phyloP scores from a whole-genome alignment of 2,329 filamentous ascomycete species.

The Lecanicillium sp. region DNA sequence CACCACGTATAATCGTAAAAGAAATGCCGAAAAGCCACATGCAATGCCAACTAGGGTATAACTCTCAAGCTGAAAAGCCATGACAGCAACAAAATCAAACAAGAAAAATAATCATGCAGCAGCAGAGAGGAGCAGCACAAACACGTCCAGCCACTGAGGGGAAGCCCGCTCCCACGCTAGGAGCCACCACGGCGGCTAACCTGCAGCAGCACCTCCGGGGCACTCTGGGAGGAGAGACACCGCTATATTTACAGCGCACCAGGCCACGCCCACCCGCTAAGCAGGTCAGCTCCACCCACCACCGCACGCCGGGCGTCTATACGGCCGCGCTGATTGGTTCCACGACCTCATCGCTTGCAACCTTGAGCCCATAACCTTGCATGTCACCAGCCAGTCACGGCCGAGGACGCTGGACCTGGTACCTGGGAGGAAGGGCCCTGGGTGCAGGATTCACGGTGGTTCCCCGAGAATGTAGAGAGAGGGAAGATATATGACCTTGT shows the following conservation, averaged over 20 bases:
- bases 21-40: slow-evolving; percentile 7
- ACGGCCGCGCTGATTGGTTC: slow-evolving; percentile 19
- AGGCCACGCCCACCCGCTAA: background rate
- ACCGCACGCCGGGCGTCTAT: slow-evolving; percentile 18
- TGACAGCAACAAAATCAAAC: background rate
- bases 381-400: background rate
- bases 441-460: too few relatives aligned
- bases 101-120: background rate
- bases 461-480: too few relatives aligned
- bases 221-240: background rate
- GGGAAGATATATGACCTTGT: too few relatives aligned
- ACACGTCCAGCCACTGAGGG: background rate
- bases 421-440: too few relatives aligned
- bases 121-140: background rate
- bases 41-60: background rate
- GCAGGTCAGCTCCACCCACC: too few relatives aligned
- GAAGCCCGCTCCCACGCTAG: background rate
- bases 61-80: slow-evolving; percentile 2
- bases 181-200: slow-evolving; percentile 13
- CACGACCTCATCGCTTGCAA: background rate
- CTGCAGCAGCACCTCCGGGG: background rate
- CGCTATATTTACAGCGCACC: background rate
- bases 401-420: too few relatives aligned
- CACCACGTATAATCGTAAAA: background rate
- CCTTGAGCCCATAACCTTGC: background rate